Evolutionary conservation across 2,329 filamentous ascomycete genomes (phyloP).

Genomic region (Pestalotiopsis sp.): DNA sequence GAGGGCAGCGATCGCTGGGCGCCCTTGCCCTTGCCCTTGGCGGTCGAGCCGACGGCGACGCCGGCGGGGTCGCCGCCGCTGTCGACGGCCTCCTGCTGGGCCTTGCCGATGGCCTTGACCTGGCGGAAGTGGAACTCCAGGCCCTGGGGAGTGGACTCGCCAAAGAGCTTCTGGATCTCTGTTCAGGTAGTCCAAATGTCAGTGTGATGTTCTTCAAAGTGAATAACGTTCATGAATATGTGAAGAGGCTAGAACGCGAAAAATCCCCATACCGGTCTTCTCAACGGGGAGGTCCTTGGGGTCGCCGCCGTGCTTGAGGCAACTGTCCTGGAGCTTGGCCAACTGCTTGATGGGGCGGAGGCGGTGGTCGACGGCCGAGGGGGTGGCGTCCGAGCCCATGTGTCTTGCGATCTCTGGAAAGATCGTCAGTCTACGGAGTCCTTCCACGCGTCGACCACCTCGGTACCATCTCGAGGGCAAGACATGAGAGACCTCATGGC

Average conservation of each 20-base stretch:
- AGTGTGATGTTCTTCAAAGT: too few relatives aligned
- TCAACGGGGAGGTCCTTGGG: constrained; percentile 35
- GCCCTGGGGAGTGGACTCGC: constrained; percentile 58
- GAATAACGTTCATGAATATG: not conserved
- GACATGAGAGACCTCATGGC: not conserved
- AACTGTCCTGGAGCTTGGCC: constrained; percentile 35
- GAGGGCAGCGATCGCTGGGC: not conserved
- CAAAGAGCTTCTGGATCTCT: constrained; percentile 64
- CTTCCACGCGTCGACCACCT: not conserved
- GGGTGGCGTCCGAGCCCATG: constrained; percentile 35
- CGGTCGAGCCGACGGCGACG: constrained; percentile 24
- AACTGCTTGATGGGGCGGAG: constrained; percentile 41
- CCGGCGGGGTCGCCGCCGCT: constrained; percentile 49
- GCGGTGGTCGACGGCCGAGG: constrained; percentile 38
- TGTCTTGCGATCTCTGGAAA: constrained; percentile 16
- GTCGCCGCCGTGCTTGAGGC: constrained; percentile 31
- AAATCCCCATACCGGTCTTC: constrained; percentile 6
- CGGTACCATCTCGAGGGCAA: not conserved
- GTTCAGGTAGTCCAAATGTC: not conserved
- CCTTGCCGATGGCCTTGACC: constrained; percentile 56
- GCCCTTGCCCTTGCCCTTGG: not conserved
- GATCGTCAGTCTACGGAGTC: constrained; percentile 2
- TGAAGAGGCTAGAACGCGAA: constrained; percentile 2
- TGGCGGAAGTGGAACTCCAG: constrained; percentile 63
- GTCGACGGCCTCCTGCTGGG: constrained; percentile 46